These are phyloP conservation scores for Phytopythium ostracodes DNA, from an alignment of 352 stramenopile genomes.

Conservation along the genomic window DNA sequence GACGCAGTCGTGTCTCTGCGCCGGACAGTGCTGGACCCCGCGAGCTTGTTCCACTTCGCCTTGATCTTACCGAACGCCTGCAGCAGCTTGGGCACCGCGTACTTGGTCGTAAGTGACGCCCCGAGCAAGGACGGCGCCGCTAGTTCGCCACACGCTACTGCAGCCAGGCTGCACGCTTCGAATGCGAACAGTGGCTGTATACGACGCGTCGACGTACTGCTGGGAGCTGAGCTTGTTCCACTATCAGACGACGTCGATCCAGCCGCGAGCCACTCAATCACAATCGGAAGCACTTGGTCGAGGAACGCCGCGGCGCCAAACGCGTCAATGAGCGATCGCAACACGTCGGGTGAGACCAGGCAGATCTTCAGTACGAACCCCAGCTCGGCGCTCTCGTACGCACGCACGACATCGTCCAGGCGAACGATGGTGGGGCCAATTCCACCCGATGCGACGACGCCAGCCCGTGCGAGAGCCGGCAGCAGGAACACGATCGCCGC, in stretches of 20 bases:
- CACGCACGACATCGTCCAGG: constrained; percentile 37
- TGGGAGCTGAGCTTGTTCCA: constrained; percentile 5
- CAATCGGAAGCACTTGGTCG: constrained; percentile 48
- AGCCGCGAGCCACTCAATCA: constrained; percentile 64
- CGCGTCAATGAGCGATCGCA: constrained; percentile 34
- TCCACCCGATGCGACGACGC: constrained; percentile 11
- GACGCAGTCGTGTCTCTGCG: constrained; percentile 28
- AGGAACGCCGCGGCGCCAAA: constrained; percentile 50
- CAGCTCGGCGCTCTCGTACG: constrained; percentile 58
- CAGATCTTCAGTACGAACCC: constrained; percentile 32
- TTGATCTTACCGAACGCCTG: constrained; percentile 47
- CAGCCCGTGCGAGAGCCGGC: constrained; percentile 29
- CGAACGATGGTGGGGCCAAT: constrained; percentile 26
- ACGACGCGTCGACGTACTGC: constrained; percentile 7
- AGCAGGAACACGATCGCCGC: constrained; percentile 64
- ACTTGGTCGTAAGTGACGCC: constrained; percentile 52
- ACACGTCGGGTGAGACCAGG: constrained; percentile 41
- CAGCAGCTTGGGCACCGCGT: constrained; percentile 53
- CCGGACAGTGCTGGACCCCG: constrained; percentile 29
- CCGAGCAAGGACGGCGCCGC: constrained; percentile 47
- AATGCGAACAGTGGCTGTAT: constrained; percentile 30
- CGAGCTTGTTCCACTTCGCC: constrained; percentile 54
- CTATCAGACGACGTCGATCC: constrained; percentile 11
- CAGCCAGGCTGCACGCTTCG: constrained; percentile 39
- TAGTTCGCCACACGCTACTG: constrained; percentile 47